Base-by-base conservation (phyloP, 257 asterid species). In the Forsythia viridissima region DNA sequence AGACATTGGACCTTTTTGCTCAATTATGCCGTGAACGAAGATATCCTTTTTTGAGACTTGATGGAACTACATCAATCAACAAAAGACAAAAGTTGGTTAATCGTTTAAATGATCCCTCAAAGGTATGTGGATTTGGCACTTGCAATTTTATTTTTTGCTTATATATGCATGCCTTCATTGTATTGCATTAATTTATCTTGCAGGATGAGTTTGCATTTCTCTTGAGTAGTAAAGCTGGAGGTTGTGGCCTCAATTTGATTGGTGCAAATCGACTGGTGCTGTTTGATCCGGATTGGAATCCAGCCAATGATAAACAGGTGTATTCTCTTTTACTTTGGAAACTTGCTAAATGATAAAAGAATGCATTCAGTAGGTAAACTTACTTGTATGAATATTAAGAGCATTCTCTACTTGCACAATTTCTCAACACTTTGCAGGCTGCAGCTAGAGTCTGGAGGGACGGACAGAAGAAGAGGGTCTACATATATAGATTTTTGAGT, bases 381-480 rank as follows among this genome's bases (percentile, higher is more conserved):
- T 44, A 57, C 36, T 37, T 42, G 34, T 70, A 57, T 75, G 46
- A 73, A 68, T 63, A 66, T 79, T 80, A 41, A 70, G 71, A 59
- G 75, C 43, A 74, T 71, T 76, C 40, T 79, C n/a, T 80, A 66
- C 75, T 78, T 39, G 76, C 72, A 74, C 57, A 59, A 74, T 55
- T 74, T 76, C 72, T 81, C 68, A 52, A 72, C 38, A 75, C 48
- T 79, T 82, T 70, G 36, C 90, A 95, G 98, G 99, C 99, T 69
- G 98, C 99, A 68, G 99, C 99, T 46, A 92, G 99, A 85, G 92
- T 95, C 75, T 93, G 99, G 99, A 93, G 99, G 87, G 99, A 95
- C 85, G 99, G 99, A 46, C 99, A 95, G 88, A 95, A 93, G 88
- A 95, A 95, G 90, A 92, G 99, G 79, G 99, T 95, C 75, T 95